A percentile compares a stretch with the other conserved stretches of the same genome.
phyloP scores from a whole-genome alignment of 164 flowering plant genomes.

The Dillenia turbinata region DNA sequence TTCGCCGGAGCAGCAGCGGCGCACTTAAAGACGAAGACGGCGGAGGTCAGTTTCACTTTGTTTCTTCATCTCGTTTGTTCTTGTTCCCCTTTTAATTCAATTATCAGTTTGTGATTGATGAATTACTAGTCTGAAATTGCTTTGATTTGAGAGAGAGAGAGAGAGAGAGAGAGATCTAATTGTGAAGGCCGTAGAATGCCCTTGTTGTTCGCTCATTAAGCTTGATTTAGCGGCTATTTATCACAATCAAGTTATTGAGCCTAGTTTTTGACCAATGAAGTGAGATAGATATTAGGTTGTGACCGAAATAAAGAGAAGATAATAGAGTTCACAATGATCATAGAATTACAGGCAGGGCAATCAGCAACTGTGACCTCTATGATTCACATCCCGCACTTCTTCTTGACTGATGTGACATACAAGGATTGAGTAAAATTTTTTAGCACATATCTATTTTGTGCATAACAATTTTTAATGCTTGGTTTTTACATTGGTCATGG shows the following conservation, averaged over 20 bases:
- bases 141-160: background rate
- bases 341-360: too few relatives aligned
- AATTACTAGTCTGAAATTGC: background rate
- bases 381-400: too few relatives aligned
- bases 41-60: conserved; percentile 33
- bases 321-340: too few relatives aligned
- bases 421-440: too few relatives aligned
- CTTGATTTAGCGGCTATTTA: background rate
- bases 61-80: background rate
- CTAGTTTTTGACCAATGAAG: too few relatives aligned
- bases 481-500: too few relatives aligned
- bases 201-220: background rate
- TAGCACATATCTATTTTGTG: too few relatives aligned
- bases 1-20: conserved; percentile 32
- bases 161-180: background rate
- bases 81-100: conserved; percentile 1
- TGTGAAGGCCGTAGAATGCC: background rate
- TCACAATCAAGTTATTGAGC: background rate
- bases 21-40: conserved; percentile 30
- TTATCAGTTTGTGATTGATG: background rate
- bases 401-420: too few relatives aligned
- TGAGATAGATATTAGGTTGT: too few relatives aligned
- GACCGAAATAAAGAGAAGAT: too few relatives aligned
- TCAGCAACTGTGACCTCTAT: too few relatives aligned
- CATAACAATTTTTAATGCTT: too few relatives aligned